Base-by-base conservation (phyloP, 1,284 basidiomycete genomes). In the Grifola frondosa region DNA sequence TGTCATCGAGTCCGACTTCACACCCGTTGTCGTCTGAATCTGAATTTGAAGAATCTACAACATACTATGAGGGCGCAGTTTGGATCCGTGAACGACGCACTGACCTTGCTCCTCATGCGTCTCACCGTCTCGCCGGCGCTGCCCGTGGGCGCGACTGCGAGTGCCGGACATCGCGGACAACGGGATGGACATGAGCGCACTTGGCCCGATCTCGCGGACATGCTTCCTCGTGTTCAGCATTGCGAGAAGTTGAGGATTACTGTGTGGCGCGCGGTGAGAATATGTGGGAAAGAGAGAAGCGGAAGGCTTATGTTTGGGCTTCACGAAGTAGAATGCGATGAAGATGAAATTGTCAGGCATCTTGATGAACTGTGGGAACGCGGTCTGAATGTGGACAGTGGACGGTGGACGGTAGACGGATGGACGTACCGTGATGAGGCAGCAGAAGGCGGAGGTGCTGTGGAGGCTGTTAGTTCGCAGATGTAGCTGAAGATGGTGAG, bases 191-290 rank as follows among this genome's bases (percentile, higher is more conserved):
- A n/a, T n/a, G 11, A 50, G 26, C 3, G 35, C 42, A 2, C 44
- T 39, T 9, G 45, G 36, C 19, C 26, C 40, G n/a, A 33, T 25
- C 19, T 53, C 48, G 17, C 48, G 42, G 6, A 52, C 37, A 15
- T 30, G 30, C 12, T 23, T 26, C 24, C 42, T 32, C 7, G 48
- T 43, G 20, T 49, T 49, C 21, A 45, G 26, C 22, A 40, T 47
- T 3, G 50, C 50, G 15, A 52, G 47, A 47, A 49, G 30, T 52
- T 52, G 11, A 52, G 30, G 33, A 52, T 40, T 5, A 52, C 50
- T 52, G 19, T n/a, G 13, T n/a, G 19, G n/a, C 30, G n/a, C n/a
- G n/a, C n/a, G 8, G 6, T 31, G 7, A 31, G 30, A 15, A 15
- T n/a, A 6, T 17, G 13, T 15, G 19, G 8, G 19, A 7, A n/a